phyloP scores from a whole-genome alignment of 140 eudicot genomes.

The Stevia rebaudiana region DNA sequence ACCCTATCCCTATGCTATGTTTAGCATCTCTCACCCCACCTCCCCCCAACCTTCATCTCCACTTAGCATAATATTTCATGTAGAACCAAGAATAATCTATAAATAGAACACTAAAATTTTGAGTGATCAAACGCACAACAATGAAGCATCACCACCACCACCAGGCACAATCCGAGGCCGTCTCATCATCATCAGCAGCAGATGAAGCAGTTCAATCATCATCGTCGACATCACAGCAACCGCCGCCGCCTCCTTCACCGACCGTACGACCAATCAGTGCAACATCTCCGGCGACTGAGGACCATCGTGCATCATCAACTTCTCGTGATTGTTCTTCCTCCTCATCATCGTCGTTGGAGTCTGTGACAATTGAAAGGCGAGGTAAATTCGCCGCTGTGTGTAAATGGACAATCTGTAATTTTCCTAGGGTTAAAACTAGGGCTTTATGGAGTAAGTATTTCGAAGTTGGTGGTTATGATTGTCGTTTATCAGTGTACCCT shows the following conservation, averaged over 20 bases:
- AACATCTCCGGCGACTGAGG: slow-evolving; percentile 32
- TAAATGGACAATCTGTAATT: slow-evolving; percentile 72
- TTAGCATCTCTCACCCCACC: too few relatives aligned
- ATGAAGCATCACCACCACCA: slow-evolving; percentile 29
- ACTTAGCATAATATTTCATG: too few relatives aligned
- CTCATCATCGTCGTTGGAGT: slow-evolving; percentile 40
- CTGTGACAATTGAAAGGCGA: slow-evolving; percentile 66
- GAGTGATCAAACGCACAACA: slow-evolving; percentile 6
- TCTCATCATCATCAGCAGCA: too few relatives aligned
- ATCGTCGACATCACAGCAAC: slow-evolving; percentile 21
- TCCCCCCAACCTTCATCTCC: too few relatives aligned
- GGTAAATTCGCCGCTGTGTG: slow-evolving; percentile 79
- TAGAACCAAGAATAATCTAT: too few relatives aligned
- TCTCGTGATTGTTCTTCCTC: slow-evolving; percentile 28
- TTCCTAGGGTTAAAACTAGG: slow-evolving; percentile 66
- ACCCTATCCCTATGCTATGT: too few relatives aligned
- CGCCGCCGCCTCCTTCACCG: slow-evolving; percentile 11
- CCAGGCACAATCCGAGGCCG: too few relatives aligned
- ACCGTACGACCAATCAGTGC: slow-evolving; percentile 36
- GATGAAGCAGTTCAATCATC: too few relatives aligned
- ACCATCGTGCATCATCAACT: slow-evolving; percentile 30
- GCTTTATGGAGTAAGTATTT: slow-evolving; percentile 96
- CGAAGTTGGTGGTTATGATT: slow-evolving; percentile 98
- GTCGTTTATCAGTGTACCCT: slow-evolving; percentile 76
- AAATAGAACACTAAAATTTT: too few relatives aligned